phyloP scores from a whole-genome alignment of 2,329 filamentous ascomycete genomes.

The Pseudopithomyces chartarum region DNA sequence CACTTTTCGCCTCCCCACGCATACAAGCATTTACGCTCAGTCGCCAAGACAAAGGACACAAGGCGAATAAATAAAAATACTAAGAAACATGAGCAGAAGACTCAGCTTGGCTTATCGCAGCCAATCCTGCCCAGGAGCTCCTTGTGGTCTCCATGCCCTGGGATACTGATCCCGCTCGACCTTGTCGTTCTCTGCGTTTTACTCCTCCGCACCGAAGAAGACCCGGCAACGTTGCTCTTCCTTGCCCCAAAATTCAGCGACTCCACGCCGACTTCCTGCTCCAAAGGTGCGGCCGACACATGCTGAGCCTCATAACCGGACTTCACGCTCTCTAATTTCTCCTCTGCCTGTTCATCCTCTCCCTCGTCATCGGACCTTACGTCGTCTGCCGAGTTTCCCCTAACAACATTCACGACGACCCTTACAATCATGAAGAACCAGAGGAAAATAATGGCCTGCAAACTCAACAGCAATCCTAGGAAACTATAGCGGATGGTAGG shows the following conservation, averaged over 20 bases:
- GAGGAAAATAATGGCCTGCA: constrained; percentile 79
- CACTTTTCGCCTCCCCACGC: background rate
- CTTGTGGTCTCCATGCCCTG: constrained; percentile 76
- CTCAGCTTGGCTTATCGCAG: constrained; percentile 69
- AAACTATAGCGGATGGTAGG: constrained; percentile 76
- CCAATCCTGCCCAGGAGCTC: constrained; percentile 81
- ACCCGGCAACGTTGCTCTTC: constrained; percentile 27
- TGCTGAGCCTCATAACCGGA: constrained; percentile 33
- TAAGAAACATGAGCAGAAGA: background rate
- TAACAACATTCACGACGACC: constrained; percentile 80
- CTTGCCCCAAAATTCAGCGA: constrained; percentile 65
- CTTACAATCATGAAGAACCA: constrained; percentile 91
- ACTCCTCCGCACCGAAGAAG: constrained; percentile 16
- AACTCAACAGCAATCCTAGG: constrained; percentile 72
- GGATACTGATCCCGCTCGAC: constrained; percentile 62
- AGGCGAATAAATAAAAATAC: background rate
- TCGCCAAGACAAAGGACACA: background rate
- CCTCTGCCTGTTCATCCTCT: constrained; percentile 64
- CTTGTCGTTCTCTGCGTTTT: constrained; percentile 58
- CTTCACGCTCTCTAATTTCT: constrained; percentile 28
- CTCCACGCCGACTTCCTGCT: constrained; percentile 78
- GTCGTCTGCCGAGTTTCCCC: constrained; percentile 80
- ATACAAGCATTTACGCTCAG: constrained; percentile 3
- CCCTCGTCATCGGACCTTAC: constrained; percentile 84
- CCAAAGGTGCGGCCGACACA: constrained; percentile 53